Conservation (phyloP, 164 flowering plant species). For the Aristolochia contorta region DNA sequence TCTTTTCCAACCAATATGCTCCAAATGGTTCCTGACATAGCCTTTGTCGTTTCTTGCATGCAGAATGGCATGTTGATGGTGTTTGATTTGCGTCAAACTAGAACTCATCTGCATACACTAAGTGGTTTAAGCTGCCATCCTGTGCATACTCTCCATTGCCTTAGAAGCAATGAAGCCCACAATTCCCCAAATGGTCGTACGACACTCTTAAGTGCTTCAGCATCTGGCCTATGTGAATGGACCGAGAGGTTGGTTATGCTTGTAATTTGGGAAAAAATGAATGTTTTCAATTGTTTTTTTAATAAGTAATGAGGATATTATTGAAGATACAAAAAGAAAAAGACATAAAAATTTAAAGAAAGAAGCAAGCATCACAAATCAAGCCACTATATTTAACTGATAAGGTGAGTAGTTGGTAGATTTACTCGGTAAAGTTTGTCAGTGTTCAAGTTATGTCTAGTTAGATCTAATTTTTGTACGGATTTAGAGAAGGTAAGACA, state of each 20-base stretch:
- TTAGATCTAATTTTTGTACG: too few species aligned
- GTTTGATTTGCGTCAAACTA: constrained; percentile 82
- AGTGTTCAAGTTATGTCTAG: too few species aligned
- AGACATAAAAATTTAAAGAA: too few species aligned
- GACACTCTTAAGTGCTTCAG: constrained; percentile 62
- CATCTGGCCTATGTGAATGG: constrained; percentile 69
- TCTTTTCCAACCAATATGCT: too few species aligned
- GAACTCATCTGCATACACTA: constrained; percentile 38
- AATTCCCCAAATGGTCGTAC: constrained; percentile 22
- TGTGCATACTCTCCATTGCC: constrained; percentile 62
- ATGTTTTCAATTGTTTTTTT: neutral
- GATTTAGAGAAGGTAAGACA: too few species aligned
- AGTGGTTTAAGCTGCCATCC: constrained; percentile 51
- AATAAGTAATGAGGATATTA: neutral
- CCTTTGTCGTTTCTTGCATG: constrained; percentile 3
- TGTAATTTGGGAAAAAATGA: neutral
- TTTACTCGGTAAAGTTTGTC: too few species aligned
- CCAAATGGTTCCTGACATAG: too few species aligned
- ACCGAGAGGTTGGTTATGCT: constrained; percentile 43
- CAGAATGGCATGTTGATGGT: constrained; percentile 76
- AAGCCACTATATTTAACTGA: too few species aligned
- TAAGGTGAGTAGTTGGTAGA: too few species aligned
- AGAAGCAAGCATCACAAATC: too few species aligned
- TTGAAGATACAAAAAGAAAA: too few species aligned
- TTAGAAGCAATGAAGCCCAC: constrained; percentile 19